Base-by-base conservation (phyloP, 169 alveolate genomes). In the Eimeria maxima region DNA sequence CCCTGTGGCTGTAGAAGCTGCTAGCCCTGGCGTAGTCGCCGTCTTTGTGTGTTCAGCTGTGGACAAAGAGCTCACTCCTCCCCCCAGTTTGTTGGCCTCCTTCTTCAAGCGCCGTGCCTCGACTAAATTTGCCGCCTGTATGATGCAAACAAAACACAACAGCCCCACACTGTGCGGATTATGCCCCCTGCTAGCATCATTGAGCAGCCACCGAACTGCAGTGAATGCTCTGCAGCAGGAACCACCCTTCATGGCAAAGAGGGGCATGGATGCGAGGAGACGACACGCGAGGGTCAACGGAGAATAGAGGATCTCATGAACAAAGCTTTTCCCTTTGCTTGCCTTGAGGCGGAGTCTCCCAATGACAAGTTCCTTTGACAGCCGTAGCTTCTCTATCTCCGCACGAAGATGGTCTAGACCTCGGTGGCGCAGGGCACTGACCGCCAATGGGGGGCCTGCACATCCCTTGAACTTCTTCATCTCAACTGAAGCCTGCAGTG, bases 361-460 rank as follows among this genome's bases (percentile, higher is more conserved):
- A 55, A 74, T 63, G 78, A 93, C 93, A 38, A 93, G 53, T 50
- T 93, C 89, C 38, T 93, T 93, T 13, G 90, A 73, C 33, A 93
- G 63, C 18, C 76, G 90, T 53, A 93, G 93, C 44, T 44, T 53
- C 47, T 93, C 93, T 14, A 93, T 67, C 45, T 93, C 96, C 27
- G 65, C 69, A 47, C 96, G 93, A 33, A 93, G 78, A 4, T 76
- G 65, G 88, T 93, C 93, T 18, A 93, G 27, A 60, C 93, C 96
- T 47, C 90, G 55, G 74, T 93, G 96, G 53, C 96, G 69, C 87
- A 93, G 71, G 1, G 96, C 96, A 55, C 96, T 93, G 76, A 93
- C 93, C 8, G 96, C 88, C 29, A 93, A 18, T 27, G 93, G 93
- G 53, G 90, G 76, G 5, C 90, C 96, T 3, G 88, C 96, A 29